Percentiles rank a stretch among this genome's conserved stretches.
phyloP scores from a whole-genome alignment of 148 eudicot species.

The Vaccinium darrowii region DNA sequence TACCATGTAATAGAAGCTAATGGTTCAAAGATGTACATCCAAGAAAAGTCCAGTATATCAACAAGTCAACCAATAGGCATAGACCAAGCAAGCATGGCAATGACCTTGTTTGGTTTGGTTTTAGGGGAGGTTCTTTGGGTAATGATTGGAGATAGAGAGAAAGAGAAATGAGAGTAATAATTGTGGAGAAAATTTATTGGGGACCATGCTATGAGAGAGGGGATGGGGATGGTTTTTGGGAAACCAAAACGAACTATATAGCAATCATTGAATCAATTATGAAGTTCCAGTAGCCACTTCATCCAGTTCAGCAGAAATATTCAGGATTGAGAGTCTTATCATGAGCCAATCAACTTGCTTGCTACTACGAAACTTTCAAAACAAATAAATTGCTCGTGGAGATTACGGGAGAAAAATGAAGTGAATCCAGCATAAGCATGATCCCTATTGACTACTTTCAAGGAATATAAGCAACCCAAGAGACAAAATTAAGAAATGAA shows the following conservation, averaged over 20 bases:
- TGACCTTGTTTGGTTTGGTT: too few relatives aligned
- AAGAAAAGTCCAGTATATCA: not conserved
- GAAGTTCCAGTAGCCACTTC: not conserved
- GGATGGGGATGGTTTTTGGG: too few relatives aligned
- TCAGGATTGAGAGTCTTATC: not conserved
- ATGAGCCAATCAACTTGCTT: not conserved
- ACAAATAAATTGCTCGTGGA: not conserved
- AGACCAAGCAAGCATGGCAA: not conserved
- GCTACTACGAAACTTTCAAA: not conserved
- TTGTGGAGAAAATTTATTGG: too few relatives aligned
- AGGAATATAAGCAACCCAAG: not conserved
- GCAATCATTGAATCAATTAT: not conserved
- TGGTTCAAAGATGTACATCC: not conserved
- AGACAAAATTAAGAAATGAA: not conserved
- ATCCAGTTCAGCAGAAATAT: not conserved
- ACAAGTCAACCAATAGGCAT: not conserved
- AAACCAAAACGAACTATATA: too few relatives aligned
- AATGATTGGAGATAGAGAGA: too few relatives aligned
- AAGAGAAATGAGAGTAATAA: too few relatives aligned
- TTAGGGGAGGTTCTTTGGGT: too few relatives aligned
- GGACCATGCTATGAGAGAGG: too few relatives aligned
- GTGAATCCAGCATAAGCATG: not conserved
- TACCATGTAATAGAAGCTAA: conserved; percentile 2
- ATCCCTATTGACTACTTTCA: not conserved
- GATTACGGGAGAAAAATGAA: not conserved